Evolutionary conservation across 1,139 yeast species (phyloP).

Genomic region (Hanseniaspora gamundiae): DNA sequence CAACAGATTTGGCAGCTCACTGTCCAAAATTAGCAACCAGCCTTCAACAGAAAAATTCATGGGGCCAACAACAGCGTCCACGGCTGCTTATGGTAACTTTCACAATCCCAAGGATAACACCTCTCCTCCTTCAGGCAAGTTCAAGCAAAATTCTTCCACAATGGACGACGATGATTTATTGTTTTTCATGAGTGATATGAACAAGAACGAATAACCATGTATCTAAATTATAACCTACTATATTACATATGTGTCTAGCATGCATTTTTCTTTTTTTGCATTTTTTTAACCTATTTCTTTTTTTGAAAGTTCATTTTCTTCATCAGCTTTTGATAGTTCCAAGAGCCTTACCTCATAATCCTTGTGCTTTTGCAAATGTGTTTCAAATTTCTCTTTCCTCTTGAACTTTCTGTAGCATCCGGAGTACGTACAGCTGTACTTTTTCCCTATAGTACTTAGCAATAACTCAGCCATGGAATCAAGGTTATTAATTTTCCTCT

Average conservation of each 20-base stretch:
- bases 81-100: constrained; percentile 29
- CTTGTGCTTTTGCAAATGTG: constrained; percentile 23
- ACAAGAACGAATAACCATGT: constrained; percentile 14
- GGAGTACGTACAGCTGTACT: constrained; percentile 18
- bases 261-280: not conserved
- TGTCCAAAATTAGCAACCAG: constrained; percentile 16
- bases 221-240: not conserved
- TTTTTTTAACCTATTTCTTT: not conserved
- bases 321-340: constrained; percentile 7
- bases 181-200: constrained; percentile 88
- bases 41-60: constrained; percentile 23
- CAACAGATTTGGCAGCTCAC: constrained; percentile 19
- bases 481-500: constrained; percentile 14
- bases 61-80: constrained; percentile 27
- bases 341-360: constrained; percentile 23
- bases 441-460: constrained; percentile 23
- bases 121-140: constrained; percentile 21
- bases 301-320: not conserved
- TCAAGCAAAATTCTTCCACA: constrained; percentile 20
- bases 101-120: constrained; percentile 22
- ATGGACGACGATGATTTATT: constrained; percentile 72
- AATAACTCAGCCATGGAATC: constrained; percentile 16
- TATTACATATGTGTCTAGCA: no score
- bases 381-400: constrained; percentile 21
- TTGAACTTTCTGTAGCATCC: constrained; percentile 25